Base-by-base conservation (phyloP, 2,329 filamentous ascomycete genomes). In the Ascochyta pisi region DNA sequence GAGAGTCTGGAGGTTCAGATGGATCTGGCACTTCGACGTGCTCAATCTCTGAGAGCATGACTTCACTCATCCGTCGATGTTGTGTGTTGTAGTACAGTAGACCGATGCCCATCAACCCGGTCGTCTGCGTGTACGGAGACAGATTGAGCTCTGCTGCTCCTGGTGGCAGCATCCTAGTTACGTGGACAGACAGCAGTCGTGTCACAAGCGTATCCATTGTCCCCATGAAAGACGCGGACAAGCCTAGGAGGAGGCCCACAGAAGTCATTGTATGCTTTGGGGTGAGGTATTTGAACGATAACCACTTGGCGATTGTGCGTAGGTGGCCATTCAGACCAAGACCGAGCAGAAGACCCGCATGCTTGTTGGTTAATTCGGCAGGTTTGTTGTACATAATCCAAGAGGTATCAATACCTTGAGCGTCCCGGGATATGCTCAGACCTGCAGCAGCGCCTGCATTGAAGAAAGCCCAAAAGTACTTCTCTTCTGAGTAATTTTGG, bases 301-400 rank as follows among this genome's bases (percentile, higher is more conserved):
- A 89, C 94, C 95, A 99, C 79, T 98, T 98, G 3, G 95, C 95
- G 26, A 99, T 85, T 7, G 87, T 89, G 65, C 91, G 95, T n/a
- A 99, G 81, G 77, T 99, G 96, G 0, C 95, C 96, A 66, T 97
- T 97, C 23, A 99, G 81, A 3, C 95, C 95, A 4, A 99, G 82
- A 4, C 92, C 95, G 0, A 99, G 82, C 39, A 99, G 78, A 61
- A 99, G 95, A 0, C 95, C 95, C 27, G 95, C 96, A 74, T 99
- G 95, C n/a, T 95, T 86, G 71, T 98, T 97, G 61, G 90, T 97
- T 13, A 97, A 83, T 49, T 99, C 95, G 34, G 87, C 84, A 0
- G 95, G 94, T 73, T 96, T 97, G 79, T 99, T 99, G 82, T 96
- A 99, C 31, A 97, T 84, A 64, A 99, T 97, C 96, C 96, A 99